A percentile compares a stretch with the other conserved stretches of the same genome.
phyloP scores from a whole-genome alignment of 371 early-diverging fungal genomes.

The Syncephalastrum contaminatum region DNA sequence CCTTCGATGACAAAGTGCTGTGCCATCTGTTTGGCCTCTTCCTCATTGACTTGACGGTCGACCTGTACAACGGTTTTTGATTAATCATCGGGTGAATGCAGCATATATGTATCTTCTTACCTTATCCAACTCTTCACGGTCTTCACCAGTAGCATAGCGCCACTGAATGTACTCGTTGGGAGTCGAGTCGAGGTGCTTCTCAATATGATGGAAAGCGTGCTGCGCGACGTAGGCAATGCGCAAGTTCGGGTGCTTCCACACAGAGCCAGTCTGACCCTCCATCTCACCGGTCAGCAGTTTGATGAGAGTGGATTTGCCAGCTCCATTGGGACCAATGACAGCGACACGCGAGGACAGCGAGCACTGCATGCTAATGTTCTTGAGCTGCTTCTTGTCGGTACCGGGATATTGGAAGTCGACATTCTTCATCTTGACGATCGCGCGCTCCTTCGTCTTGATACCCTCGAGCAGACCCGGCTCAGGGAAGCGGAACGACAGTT shows the following conservation, averaged over 20 bases:
- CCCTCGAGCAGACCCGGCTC: slow-evolving; percentile 74
- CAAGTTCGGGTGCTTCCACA: slow-evolving; percentile 78
- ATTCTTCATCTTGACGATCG: slow-evolving; percentile 66
- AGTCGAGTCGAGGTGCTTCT: slow-evolving; percentile 77
- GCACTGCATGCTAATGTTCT: slow-evolving; percentile 60
- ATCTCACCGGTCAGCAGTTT: slow-evolving; percentile 84
- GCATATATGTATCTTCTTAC: too few relatives aligned
- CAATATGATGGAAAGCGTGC: slow-evolving; percentile 87
- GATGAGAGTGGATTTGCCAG: slow-evolving; percentile 80
- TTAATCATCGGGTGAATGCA: too few relatives aligned
- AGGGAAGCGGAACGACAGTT: slow-evolving; percentile 63
- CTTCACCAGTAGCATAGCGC: slow-evolving; percentile 82
- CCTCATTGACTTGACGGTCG: slow-evolving; percentile 59
- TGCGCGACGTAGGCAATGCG: slow-evolving; percentile 90
- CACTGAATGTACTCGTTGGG: slow-evolving; percentile 86
- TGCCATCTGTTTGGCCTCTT: slow-evolving; percentile 65
- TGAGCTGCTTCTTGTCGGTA: slow-evolving; percentile 49
- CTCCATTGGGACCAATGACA: slow-evolving; percentile 76
- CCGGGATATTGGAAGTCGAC: slow-evolving; percentile 71
- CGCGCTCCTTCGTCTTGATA: slow-evolving; percentile 72
- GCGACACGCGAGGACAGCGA: slow-evolving; percentile 71
- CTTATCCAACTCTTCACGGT: slow-evolving; percentile 75
- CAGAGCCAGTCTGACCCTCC: slow-evolving; percentile 62
- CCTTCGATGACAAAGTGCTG: slow-evolving; percentile 64
- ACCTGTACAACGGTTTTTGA: slow-evolving; percentile 6